Evolutionary conservation across 805 yeast genomes (phyloP).

Genomic region (Lachancea sp.): DNA sequence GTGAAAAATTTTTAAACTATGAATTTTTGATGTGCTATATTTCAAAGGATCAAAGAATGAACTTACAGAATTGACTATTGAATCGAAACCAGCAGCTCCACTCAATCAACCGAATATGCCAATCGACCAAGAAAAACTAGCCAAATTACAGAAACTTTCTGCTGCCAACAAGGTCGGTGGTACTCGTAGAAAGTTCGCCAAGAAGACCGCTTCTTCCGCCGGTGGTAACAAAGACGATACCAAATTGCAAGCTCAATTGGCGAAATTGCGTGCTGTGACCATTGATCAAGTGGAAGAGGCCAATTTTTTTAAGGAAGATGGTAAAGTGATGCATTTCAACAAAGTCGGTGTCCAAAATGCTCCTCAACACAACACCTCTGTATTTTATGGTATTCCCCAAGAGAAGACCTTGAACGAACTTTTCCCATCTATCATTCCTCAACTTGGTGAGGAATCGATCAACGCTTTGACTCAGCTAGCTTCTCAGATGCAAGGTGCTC

Average conservation of each 20-base stretch:
- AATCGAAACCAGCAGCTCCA: neutral
- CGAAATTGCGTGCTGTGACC: slow-evolving; percentile 83
- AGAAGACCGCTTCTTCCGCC: slow-evolving; percentile 42
- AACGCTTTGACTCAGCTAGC: slow-evolving; percentile 85
- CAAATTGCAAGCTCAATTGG: slow-evolving; percentile 82
- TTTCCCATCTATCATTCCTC: slow-evolving; percentile 90
- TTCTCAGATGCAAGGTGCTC: slow-evolving; percentile 68
- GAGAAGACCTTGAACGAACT: slow-evolving; percentile 88
- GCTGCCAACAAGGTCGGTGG: slow-evolving; percentile 76
- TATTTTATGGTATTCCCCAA: slow-evolving; percentile 91
- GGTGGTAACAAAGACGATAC: slow-evolving; percentile 77
- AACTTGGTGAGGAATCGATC: slow-evolving; percentile 93
- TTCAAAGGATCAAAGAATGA: neutral
- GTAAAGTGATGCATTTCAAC: slow-evolving; percentile 91
- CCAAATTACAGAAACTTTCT: slow-evolving; percentile 75
- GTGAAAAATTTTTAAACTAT: slow-evolving; percentile 4
- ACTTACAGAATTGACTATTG: neutral
- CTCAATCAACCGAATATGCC: slow-evolving; percentile 47
- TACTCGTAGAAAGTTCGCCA: slow-evolving; percentile 90
- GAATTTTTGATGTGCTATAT: neutral
- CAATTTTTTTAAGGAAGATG: slow-evolving; percentile 95
- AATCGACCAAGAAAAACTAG: slow-evolving; percentile 89
- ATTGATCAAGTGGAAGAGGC: slow-evolving; percentile 92
- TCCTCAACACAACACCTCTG: slow-evolving; percentile 82
- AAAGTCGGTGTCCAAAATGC: slow-evolving; percentile 95